phyloP scores from a whole-genome alignment of 805 yeast species.

The Dipodascopsis tothii region DNA sequence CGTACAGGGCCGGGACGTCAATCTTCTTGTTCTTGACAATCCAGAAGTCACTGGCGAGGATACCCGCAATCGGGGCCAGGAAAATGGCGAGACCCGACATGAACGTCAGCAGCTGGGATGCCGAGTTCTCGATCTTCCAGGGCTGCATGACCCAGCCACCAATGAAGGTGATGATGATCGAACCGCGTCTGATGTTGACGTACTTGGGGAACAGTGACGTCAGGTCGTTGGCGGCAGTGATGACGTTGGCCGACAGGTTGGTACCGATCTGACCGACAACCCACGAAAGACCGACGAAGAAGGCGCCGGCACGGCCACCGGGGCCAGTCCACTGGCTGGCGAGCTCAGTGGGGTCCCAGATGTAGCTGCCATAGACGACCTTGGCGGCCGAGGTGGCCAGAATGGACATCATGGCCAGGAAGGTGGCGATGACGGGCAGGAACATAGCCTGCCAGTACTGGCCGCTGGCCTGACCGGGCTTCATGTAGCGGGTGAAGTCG shows the following conservation, averaged over 20 bases:
- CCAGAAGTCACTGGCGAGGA: conserved; percentile 21
- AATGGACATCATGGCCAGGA: conserved; percentile 16
- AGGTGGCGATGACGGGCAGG: conserved; percentile 20
- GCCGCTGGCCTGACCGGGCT: conserved; percentile 9
- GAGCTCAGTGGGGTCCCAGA: conserved; percentile 21
- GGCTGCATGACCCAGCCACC: conserved; percentile 25
- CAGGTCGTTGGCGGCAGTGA: conserved; percentile 53
- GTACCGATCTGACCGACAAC: conserved; percentile 22
- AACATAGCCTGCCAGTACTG: conserved; percentile 21
- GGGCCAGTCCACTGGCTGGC: conserved; percentile 18
- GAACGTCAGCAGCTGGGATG: conserved; percentile 19
- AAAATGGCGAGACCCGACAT: conserved; percentile 22
- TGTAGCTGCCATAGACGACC: conserved; percentile 18
- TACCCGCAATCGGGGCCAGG: conserved; percentile 22
- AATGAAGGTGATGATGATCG: conserved; percentile 16
- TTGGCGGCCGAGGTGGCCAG: conserved; percentile 16
- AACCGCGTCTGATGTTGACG: conserved; percentile 53
- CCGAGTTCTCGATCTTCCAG: conserved; percentile 23
- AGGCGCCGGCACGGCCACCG: conserved; percentile 16
- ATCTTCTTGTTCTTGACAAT: conserved; percentile 15
- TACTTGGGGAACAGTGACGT: conserved; percentile 51
- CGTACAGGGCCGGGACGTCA: conserved; percentile 22
- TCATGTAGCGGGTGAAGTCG: conserved; percentile 22
- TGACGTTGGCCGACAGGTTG: conserved; percentile 46
- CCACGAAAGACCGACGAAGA: conserved; percentile 22